Conservation (phyloP, 2,329 filamentous ascomycete species). For the Epichloe sp. region DNA sequence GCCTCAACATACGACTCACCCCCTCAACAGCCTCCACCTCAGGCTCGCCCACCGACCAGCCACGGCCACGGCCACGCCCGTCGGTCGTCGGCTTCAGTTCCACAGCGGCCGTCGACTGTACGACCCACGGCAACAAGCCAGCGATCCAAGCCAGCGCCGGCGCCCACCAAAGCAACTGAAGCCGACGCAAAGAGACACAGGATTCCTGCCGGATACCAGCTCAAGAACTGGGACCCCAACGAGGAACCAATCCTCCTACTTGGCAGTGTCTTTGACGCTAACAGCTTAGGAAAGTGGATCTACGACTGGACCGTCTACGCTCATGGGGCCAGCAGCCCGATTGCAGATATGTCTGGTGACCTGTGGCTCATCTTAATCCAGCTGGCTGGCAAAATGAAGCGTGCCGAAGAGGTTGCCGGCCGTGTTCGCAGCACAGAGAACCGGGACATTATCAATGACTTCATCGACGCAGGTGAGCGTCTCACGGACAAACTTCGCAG, state of each 20-base stretch:
- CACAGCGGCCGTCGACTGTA: constrained; percentile 39
- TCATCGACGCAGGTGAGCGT: constrained; percentile 77
- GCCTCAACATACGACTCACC: constrained; percentile 28
- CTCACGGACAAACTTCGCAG: constrained; percentile 75
- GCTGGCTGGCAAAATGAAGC: constrained; percentile 85
- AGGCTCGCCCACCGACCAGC: constrained; percentile 27
- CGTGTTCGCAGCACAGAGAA: constrained; percentile 62
- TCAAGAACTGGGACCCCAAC: constrained; percentile 95
- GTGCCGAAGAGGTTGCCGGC: constrained; percentile 64
- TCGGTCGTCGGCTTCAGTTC: constrained; percentile 35
- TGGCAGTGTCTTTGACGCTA: constrained; percentile 92
- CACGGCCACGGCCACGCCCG: constrained; percentile 29
- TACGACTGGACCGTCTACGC: constrained; percentile 98
- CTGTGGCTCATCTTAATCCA: constrained; percentile 93
- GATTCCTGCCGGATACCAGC: constrained; percentile 81
- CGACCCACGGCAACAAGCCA: constrained; percentile 26
- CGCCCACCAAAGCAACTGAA: constrained; percentile 39
- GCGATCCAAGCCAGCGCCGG: constrained; percentile 18
- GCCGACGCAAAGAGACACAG: constrained; percentile 49
- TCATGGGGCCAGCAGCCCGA: constrained; percentile 67
- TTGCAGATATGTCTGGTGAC: constrained; percentile 85
- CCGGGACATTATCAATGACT: constrained; percentile 74
- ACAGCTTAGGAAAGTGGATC: constrained; percentile 97
- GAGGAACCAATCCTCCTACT: constrained; percentile 90
- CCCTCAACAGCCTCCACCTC: constrained; percentile 23